Evolutionary conservation across 176 grass and related monocot species (phyloP).

Genomic region (Cenchrus fungigraminus): DNA sequence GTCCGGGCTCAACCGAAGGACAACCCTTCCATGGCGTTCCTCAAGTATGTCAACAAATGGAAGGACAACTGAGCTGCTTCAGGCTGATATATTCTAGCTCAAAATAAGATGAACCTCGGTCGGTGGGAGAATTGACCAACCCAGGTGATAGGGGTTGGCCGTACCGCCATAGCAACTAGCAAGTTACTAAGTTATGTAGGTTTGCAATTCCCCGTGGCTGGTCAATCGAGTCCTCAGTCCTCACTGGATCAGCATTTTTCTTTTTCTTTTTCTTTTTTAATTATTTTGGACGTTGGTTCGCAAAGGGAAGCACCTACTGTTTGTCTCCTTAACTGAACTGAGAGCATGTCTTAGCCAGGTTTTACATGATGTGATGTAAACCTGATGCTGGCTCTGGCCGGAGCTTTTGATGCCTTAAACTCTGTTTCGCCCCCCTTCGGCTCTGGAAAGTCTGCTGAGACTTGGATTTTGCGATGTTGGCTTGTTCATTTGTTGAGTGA

Average conservation of each 20-base stretch:
- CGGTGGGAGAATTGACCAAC: neutral
- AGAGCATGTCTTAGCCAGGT: neutral
- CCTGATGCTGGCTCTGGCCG: neutral
- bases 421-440: neutral
- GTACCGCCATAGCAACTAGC: neutral
- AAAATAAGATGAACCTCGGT: neutral
- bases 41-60: constrained; percentile 89
- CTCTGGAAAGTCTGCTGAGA: neutral
- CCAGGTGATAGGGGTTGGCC: neutral
- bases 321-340: neutral
- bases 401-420: neutral
- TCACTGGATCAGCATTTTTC: neutral
- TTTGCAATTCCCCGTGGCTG: constrained; percentile 6
- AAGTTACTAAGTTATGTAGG: neutral
- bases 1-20: constrained; percentile 86
- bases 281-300: neutral
- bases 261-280: neutral
- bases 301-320: neutral
- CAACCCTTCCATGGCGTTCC: constrained; percentile 70
- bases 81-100: neutral
- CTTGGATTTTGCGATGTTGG: neutral
- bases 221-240: neutral
- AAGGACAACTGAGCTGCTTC: constrained; percentile 52
- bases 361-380: constrained; percentile 16
- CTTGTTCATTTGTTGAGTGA: neutral